Percentiles rank a stretch among this genome's conserved stretches.
Conservation (phyloP, 2,329 filamentous ascomycete genomes). For the Thelonectria discophora region DNA sequence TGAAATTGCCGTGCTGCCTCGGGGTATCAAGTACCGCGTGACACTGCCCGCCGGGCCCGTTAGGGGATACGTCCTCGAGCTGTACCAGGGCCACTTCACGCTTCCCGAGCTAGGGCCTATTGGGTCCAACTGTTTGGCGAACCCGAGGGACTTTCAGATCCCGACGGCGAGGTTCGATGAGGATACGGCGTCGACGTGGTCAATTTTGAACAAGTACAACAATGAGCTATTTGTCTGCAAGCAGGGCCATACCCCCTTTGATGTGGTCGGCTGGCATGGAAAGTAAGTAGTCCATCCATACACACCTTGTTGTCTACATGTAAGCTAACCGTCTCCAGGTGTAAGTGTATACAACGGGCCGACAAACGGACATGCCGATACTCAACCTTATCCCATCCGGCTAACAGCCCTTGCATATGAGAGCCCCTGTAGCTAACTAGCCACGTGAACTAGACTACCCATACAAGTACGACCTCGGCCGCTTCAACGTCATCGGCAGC, state of each 20-base stretch:
- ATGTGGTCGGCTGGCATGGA: constrained; percentile 84
- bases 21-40: constrained; percentile 77
- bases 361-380: neutral
- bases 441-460: constrained; percentile 54
- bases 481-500: constrained; percentile 78
- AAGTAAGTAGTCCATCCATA: constrained; percentile 64
- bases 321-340: constrained; percentile 24
- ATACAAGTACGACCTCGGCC: constrained; percentile 83
- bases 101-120: constrained; percentile 78
- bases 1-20: constrained; percentile 79
- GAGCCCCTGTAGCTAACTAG: constrained; percentile 17
- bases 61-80: constrained; percentile 77
- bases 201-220: constrained; percentile 70
- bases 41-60: constrained; percentile 66
- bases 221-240: constrained; percentile 64
- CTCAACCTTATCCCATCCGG: neutral
- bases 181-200: constrained; percentile 59
- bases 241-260: constrained; percentile 78
- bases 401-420: neutral
- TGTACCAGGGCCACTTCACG: constrained; percentile 75
- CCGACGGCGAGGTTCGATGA: constrained; percentile 75
- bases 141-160: constrained; percentile 77
- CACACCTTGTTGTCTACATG: neutral
- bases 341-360: constrained; percentile 14
- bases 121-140: constrained; percentile 76